Conservation (phyloP, 2,329 filamentous ascomycete species). For the Penicillium vulpinum region DNA sequence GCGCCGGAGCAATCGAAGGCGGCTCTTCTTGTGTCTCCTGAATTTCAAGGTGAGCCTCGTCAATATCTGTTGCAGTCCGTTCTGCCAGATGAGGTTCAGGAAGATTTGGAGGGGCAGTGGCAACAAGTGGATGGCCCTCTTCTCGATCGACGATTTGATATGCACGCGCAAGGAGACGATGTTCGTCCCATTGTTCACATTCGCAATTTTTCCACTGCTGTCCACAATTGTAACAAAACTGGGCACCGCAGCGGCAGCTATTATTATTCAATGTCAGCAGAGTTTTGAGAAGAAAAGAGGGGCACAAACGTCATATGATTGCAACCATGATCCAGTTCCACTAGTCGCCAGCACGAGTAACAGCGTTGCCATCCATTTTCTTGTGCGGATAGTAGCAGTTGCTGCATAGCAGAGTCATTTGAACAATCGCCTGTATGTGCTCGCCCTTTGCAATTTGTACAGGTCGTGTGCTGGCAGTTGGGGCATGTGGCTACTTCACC, state of each 20-base stretch:
- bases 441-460: slow-evolving; percentile 51
- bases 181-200: slow-evolving; percentile 46
- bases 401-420: slow-evolving; percentile 42
- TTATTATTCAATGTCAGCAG: too few relatives aligned
- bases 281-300: neutral
- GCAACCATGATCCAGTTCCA: slow-evolving; percentile 56
- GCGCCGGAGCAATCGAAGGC: too few relatives aligned
- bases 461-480: slow-evolving; percentile 49
- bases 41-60: too few relatives aligned
- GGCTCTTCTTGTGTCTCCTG: too few relatives aligned
- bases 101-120: neutral
- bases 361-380: slow-evolving; percentile 56
- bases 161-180: slow-evolving; percentile 35
- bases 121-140: slow-evolving; percentile 7
- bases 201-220: slow-evolving; percentile 42
- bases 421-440: slow-evolving; percentile 51
- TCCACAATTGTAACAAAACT: slow-evolving; percentile 53
- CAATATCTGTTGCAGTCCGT: too few relatives aligned
- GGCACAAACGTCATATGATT: slow-evolving; percentile 57
- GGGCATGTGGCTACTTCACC: slow-evolving; percentile 45
- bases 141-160: slow-evolving; percentile 35
- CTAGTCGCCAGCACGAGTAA: slow-evolving; percentile 45
- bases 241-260: slow-evolving; percentile 25
- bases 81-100: too few relatives aligned
- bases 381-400: slow-evolving; percentile 44